These are phyloP conservation scores for Deakozyma indianensis DNA, from an alignment of 805 yeast genomes.

Conservation along the genomic window DNA sequence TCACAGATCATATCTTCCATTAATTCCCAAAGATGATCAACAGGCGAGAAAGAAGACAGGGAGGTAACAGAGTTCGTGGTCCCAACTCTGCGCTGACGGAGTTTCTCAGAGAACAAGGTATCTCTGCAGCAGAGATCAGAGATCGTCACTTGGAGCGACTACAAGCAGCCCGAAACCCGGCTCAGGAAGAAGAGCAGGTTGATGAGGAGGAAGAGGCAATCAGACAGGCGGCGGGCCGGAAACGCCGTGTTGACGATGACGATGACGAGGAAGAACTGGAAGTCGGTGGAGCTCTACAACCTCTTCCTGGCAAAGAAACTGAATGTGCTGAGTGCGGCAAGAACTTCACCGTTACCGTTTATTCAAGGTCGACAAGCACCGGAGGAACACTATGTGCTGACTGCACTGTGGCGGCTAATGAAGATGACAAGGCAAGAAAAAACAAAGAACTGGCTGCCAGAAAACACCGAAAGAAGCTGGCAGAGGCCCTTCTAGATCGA, in stretches of 20 bases:
- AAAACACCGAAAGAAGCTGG: conserved; percentile 62
- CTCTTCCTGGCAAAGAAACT: conserved; percentile 16
- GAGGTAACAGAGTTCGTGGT: conserved; percentile 21
- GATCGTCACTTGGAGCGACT: conserved; percentile 14
- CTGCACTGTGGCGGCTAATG: conserved; percentile 41
- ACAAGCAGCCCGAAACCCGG: conserved; percentile 15
- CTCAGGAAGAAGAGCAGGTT: conserved; percentile 9
- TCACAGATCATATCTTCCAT: too few species aligned
- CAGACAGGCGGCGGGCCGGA: conserved; percentile 3
- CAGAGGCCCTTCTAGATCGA: conserved; percentile 71
- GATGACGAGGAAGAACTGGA: conserved; percentile 14
- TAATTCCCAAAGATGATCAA: too few species aligned
- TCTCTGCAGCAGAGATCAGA: conserved; percentile 66
- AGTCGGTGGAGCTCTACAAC: conserved; percentile 14
- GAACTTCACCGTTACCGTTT: conserved; percentile 48
- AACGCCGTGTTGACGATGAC: conserved; percentile 8
- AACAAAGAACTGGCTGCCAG: conserved; percentile 42
- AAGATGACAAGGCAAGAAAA: conserved; percentile 29
- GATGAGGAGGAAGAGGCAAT: conserved; percentile 13
- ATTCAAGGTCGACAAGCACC: conserved; percentile 32
- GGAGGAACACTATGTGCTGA: conserved; percentile 46
- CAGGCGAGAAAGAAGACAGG: neutral
- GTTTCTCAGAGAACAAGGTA: conserved; percentile 78
- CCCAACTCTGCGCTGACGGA: conserved; percentile 78
- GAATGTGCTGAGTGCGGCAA: conserved; percentile 54